Base-by-base conservation (phyloP, 2,329 filamentous ascomycete genomes). In the Knufia fluminis region DNA sequence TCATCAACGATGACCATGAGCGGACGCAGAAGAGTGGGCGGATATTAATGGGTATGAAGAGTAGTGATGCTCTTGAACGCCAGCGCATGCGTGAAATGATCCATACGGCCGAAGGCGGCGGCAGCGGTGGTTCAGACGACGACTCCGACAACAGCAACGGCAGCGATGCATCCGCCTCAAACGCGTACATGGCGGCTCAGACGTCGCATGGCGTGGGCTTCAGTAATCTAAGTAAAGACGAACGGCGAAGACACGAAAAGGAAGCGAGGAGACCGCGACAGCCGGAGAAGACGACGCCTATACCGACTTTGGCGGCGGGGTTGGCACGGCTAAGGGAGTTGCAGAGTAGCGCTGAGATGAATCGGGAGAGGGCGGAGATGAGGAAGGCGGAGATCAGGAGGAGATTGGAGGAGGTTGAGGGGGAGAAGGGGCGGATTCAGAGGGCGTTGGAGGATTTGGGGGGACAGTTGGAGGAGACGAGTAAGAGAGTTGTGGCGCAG, bases 111-210 rank as follows among this genome's bases (percentile, higher is more conserved):
- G 86, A 94, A 43, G 51, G 54, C 8, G 64, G 79, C 6, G 49
- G 53, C 8, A 64, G 79, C 6, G 80, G 69, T 36, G 85, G 90
- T 54, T 78, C 75, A 1, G 78, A 81, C 52, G 64, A 72, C 26
- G 89, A 43, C 17, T 78, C 75, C 1, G 78, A 80, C 52, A 64
- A 73, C 26, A 88, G 26, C 7, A 48, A 46, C 16, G n/a, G n/a
- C 35, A 20, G 16, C 46, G 79, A 82, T 54, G 65, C 74, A 32
- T 78, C 79, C 57, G 70, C 78, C 14, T 81, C 82, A 50, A 86
- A 84, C 2, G 90, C 87, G 0, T 97, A 94, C 67, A 90, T 95
- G 66, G 79, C 82, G 9, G 83, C 86, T 3, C 91, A 97, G 69
- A 90, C 86, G 7, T 78, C 85, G 17, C 85, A 86, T 2, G 91